These are phyloP conservation scores for Eimeria maxima DNA, from an alignment of 169 alveolate species.

Conservation along the genomic window DNA sequence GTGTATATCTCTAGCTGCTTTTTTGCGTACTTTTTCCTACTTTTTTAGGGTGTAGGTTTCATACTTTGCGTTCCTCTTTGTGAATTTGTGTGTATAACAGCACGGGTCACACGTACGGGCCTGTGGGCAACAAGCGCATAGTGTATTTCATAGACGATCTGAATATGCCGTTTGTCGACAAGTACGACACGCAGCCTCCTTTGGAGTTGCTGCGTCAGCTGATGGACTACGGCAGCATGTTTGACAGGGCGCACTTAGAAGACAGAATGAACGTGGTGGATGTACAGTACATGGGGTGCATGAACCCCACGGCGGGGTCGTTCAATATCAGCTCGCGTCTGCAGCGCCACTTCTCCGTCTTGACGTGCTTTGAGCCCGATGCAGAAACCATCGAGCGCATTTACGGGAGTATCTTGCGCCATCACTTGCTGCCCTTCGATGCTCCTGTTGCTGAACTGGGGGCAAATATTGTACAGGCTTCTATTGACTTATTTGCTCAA, in stretches of 20 bases:
- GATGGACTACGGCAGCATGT: slow-evolving; percentile 89
- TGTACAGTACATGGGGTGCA: slow-evolving; percentile 96
- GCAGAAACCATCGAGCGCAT: slow-evolving; percentile 92
- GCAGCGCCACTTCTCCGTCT: slow-evolving; percentile 95
- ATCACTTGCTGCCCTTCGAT: slow-evolving; percentile 94
- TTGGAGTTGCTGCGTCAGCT: slow-evolving; percentile 96
- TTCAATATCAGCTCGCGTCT: slow-evolving; percentile 95
- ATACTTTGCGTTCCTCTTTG: not conserved
- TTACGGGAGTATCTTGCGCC: slow-evolving; percentile 92
- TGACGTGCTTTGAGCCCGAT: slow-evolving; percentile 93
- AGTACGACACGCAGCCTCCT: slow-evolving; percentile 98
- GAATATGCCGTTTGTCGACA: slow-evolving; percentile 97
- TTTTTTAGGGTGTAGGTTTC: not conserved
- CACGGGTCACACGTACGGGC: slow-evolving; percentile 96
- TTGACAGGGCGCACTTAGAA: slow-evolving; percentile 84
- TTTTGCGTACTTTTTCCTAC: too few species aligned
- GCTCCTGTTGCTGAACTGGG: slow-evolving; percentile 88
- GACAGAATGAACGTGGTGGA: slow-evolving; percentile 96
- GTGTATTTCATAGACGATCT: slow-evolving; percentile 97
- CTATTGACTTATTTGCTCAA: slow-evolving; percentile 90
- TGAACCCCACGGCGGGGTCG: slow-evolving; percentile 97
- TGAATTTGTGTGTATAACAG: slow-evolving; percentile 63
- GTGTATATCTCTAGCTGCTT: too few species aligned
- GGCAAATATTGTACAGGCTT: slow-evolving; percentile 92
- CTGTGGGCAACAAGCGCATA: slow-evolving; percentile 94